A percentile compares a stretch with the other conserved stretches of the same genome.
phyloP scores from a whole-genome alignment of 2,329 filamentous ascomycete genomes.

The Cytospora piceicola region DNA sequence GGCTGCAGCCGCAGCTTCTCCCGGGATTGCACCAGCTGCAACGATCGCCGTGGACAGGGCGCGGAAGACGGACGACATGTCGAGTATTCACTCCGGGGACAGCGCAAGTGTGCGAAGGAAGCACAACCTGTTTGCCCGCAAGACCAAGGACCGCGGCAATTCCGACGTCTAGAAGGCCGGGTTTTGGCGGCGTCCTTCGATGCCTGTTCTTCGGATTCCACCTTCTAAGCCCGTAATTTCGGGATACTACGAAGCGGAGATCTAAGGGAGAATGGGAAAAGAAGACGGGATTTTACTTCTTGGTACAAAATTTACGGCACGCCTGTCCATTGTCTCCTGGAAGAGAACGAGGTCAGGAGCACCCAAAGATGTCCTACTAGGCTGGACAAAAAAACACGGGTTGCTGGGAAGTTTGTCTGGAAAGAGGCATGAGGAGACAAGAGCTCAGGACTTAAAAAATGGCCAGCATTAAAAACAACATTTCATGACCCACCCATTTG shows the following conservation, averaged over 20 bases:
- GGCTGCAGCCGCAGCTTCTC: conserved; percentile 28
- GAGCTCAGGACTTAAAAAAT: neutral
- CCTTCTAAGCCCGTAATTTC: neutral
- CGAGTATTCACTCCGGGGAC: conserved; percentile 37
- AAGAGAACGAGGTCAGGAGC: neutral
- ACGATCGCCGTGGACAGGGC: conserved; percentile 32
- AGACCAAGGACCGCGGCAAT: conserved; percentile 21
- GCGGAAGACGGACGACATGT: conserved; percentile 38
- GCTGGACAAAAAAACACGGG: neutral
- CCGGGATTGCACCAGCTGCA: conserved; percentile 20
- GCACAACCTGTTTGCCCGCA: conserved; percentile 50
- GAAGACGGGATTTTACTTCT: neutral
- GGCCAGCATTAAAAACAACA: conserved; percentile 4
- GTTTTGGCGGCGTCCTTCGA: conserved; percentile 24
- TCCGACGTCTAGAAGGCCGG: conserved; percentile 25
- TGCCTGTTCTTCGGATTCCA: conserved; percentile 6
- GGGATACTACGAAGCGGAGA: neutral
- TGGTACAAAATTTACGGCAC: neutral
- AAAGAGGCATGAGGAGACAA: conserved; percentile 1
- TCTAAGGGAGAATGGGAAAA: conserved; percentile 12
- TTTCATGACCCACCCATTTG: neutral
- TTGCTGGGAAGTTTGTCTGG: neutral
- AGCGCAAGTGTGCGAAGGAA: conserved; percentile 43
- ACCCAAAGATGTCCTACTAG: neutral
- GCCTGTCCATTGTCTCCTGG: conserved; percentile 3